Conservation (phyloP, 2,329 filamentous ascomycete genomes). For the Pestalotiopsis sp. region DNA sequence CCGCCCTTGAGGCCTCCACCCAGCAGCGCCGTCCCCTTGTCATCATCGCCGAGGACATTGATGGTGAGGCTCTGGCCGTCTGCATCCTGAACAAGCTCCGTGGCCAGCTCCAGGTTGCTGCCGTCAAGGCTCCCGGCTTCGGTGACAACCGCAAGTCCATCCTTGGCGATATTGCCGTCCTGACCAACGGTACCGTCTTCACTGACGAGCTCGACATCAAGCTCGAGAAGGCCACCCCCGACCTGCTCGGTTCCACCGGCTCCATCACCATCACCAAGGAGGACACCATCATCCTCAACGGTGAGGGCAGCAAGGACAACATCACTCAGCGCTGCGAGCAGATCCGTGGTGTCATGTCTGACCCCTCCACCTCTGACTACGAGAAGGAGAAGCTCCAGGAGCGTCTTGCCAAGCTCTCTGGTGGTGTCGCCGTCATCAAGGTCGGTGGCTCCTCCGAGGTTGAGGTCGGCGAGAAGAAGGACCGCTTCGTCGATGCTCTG, state of each 20-base stretch:
- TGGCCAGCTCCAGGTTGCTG: conserved; percentile 96
- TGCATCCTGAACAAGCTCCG: conserved; percentile 99
- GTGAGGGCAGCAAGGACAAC: conserved; percentile 90
- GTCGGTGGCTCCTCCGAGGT: conserved; percentile 97
- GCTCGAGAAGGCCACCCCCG: conserved; percentile 95
- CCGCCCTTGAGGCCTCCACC: conserved; percentile 94
- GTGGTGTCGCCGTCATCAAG: conserved; percentile 99
- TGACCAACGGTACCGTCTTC: conserved; percentile 98
- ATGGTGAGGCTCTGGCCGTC: conserved; percentile 96
- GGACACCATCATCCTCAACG: conserved; percentile 98
- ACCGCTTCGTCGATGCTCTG: conserved; percentile 96
- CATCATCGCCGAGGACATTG: conserved; percentile 99
- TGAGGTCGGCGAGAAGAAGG: conserved; percentile 99
- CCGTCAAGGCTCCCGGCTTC: conserved; percentile 98
- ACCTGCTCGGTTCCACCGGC: conserved; percentile 95
- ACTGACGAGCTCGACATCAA: conserved; percentile 98
- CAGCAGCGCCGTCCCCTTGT: conserved; percentile 93
- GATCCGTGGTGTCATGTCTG: conserved; percentile 94
- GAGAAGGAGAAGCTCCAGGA: conserved; percentile 99
- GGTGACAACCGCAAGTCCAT: conserved; percentile 99
- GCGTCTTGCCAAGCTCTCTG: conserved; percentile 98
- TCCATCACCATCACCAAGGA: conserved; percentile 99
- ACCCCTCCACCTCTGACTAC: conserved; percentile 95
- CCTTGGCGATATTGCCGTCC: conserved; percentile 91
- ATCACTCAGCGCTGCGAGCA: conserved; percentile 97